Evolutionary conservation across 2,329 filamentous ascomycete genomes (phyloP), one percentile per base, ranked within the genome.

Genomic region (Grosmannia huntii): DNA sequence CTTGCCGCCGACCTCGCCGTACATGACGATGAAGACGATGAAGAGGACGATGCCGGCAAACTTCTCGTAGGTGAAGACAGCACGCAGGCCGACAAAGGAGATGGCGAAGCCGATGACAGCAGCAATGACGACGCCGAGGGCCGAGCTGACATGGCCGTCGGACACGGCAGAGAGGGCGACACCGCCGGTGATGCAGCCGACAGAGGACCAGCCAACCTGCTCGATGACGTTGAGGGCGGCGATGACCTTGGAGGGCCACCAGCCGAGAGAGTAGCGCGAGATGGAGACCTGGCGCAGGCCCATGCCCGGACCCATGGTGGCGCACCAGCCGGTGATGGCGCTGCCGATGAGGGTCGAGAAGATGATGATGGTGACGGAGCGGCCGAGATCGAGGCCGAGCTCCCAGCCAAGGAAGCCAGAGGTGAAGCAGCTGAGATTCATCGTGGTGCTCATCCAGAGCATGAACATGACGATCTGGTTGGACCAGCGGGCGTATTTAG

Each of bases 121-220:
- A 23, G 78, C 72, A 48, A 82, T 73, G 59, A 80, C 71, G 56
- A 83, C 79, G 16, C 78, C 77, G n/a, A 79, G 72, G 16, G 74
- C 71, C 1, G 76, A 70, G 53, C 72, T 75, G 44, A 82, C 66
- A n/a, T 63, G 66, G 27, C 73, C 73, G 49, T 72, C 66, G 2
- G 71, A 72, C 50, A 76, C 73, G n/a, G 76, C 75, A 2, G 73
- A 71, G 27, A 79, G 68, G 1, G 73, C 73, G 52, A 75, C 68
- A 0, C 78, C 79, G 25, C 77, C 77, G 3, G 78, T 76, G 60
- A 81, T 77, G 60, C 72, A 75, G 28, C 73, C 74, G 12, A 81
- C 72, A 48, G 79, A 69, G 19, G 73, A 74, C 69, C 79, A 81
- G 12, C 78, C 78, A 28, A 76, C 73, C 48, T 79, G 70, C 16